These are phyloP conservation scores for Aspergillus pseudoglaucus DNA, from an alignment of 2,329 filamentous ascomycete genomes.

Conservation along the genomic window DNA sequence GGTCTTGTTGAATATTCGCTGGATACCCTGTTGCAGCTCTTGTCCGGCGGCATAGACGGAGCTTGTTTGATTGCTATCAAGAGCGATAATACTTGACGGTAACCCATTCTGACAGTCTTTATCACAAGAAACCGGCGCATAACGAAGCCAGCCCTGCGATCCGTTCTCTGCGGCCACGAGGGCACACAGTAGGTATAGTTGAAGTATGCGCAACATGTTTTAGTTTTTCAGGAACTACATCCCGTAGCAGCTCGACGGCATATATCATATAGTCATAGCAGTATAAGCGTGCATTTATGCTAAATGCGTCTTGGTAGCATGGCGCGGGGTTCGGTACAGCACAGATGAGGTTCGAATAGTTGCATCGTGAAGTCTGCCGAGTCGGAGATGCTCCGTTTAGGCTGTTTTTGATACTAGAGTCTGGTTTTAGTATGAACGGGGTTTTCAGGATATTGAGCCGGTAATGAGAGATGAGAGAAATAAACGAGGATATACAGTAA, in stretches of 20 bases:
- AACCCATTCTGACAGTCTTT: slow-evolving; percentile 22
- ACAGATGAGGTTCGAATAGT: neutral
- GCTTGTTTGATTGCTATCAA: neutral
- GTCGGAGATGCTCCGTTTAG: neutral
- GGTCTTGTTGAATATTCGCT: neutral
- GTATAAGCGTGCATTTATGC: neutral
- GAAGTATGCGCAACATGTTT: neutral
- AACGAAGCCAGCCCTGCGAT: slow-evolving; percentile 58
- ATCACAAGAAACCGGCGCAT: slow-evolving; percentile 47
- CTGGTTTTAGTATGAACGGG: no score
- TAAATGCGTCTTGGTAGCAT: neutral
- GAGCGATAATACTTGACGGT: neutral
- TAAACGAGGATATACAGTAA: no score
- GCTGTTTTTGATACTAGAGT: no score
- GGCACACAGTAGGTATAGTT: neutral
- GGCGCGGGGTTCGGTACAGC: neutral
- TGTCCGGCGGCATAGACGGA: neutral
- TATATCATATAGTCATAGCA: neutral
- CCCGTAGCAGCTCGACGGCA: neutral
- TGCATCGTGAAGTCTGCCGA: neutral
- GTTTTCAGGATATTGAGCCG: no score
- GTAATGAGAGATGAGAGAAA: no score
- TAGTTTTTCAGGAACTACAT: no score
- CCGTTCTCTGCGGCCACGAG: slow-evolving; percentile 51
- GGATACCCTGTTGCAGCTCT: neutral